Percentiles rank a stretch among this genome's conserved stretches.
Conservation (phyloP, 1,284 basidiomycete species). For the Schizopora paradoxa region DNA sequence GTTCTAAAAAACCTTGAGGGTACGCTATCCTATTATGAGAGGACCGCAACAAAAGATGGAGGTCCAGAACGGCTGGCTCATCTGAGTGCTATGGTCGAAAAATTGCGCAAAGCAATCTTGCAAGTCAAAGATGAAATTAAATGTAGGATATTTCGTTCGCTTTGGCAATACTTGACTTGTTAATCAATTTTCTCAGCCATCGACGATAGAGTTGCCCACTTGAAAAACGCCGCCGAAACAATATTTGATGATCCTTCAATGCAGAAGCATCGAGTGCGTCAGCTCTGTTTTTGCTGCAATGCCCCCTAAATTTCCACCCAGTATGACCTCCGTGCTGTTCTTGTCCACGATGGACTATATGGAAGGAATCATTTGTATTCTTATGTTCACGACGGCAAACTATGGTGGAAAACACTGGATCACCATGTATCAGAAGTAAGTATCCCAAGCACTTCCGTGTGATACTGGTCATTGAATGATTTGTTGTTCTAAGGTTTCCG, state of each 20-base stretch:
- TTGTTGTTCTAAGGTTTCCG: slow-evolving; percentile 48
- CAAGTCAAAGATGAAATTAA: slow-evolving; percentile 48
- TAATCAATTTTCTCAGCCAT: slow-evolving; percentile 38
- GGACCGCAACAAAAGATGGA: slow-evolving; percentile 47
- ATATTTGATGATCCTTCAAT: slow-evolving; percentile 59
- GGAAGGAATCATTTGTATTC: slow-evolving; percentile 71
- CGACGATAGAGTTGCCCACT: slow-evolving; percentile 40
- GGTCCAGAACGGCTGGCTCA: slow-evolving; percentile 41
- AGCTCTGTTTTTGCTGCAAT: background rate
- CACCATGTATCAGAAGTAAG: slow-evolving; percentile 57
- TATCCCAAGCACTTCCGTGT: background rate
- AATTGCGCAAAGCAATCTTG: slow-evolving; percentile 47
- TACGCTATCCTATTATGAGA: slow-evolving; percentile 63
- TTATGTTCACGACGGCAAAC: slow-evolving; percentile 57
- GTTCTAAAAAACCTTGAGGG: slow-evolving; percentile 53
- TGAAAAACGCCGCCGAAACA: slow-evolving; percentile 38
- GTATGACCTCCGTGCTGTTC: slow-evolving; percentile 73
- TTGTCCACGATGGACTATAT: slow-evolving; percentile 68
- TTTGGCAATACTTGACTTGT: slow-evolving; percentile 1
- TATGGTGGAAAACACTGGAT: slow-evolving; percentile 80
- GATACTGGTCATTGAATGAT: background rate
- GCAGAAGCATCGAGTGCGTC: slow-evolving; percentile 49
- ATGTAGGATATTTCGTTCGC: slow-evolving; percentile 33
- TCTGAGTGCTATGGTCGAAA: slow-evolving; percentile 39
- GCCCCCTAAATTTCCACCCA: slow-evolving; percentile 25